phyloP scores from a whole-genome alignment of 2,329 filamentous ascomycete genomes.

The Xylariomycetidae sp. region DNA sequence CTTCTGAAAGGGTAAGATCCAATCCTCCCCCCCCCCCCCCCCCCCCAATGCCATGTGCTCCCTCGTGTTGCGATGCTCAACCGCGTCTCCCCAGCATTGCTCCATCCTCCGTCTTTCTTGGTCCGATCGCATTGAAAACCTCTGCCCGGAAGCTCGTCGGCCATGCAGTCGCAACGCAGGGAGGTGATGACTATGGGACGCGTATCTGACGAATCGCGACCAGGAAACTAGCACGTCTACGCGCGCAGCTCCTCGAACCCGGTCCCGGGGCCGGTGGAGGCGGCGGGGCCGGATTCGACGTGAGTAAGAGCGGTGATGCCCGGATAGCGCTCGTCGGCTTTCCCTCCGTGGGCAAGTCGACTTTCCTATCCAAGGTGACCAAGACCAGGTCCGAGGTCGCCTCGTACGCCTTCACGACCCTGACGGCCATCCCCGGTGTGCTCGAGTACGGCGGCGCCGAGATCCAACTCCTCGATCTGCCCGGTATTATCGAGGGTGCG shows the following conservation, averaged over 20 bases:
- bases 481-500: conserved; percentile 96
- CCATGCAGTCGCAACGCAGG: too few relatives aligned
- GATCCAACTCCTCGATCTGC: conserved; percentile 95
- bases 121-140: too few relatives aligned
- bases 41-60: background rate
- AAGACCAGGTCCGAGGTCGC: conserved; percentile 96
- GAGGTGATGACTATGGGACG: too few relatives aligned
- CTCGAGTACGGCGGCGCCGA: conserved; percentile 97
- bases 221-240: conserved; percentile 91
- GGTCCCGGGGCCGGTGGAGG: conserved; percentile 72
- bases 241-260: conserved; percentile 91
- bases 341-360: conserved; percentile 97
- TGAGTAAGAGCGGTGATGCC: conserved; percentile 94
- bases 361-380: conserved; percentile 97
- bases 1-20: conserved; percentile 81
- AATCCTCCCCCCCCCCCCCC: background rate
- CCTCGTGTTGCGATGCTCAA: too few relatives aligned
- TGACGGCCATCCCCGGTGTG: conserved; percentile 95
- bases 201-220: conserved; percentile 6
- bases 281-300: conserved; percentile 82
- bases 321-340: conserved; percentile 98
- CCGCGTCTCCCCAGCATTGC: too few relatives aligned
- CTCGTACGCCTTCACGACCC: conserved; percentile 93
- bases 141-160: too few relatives aligned
- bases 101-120: too few relatives aligned